Conservation (phyloP, 495 filamentous ascomycete genomes). For the Apodospora peruviana region DNA sequence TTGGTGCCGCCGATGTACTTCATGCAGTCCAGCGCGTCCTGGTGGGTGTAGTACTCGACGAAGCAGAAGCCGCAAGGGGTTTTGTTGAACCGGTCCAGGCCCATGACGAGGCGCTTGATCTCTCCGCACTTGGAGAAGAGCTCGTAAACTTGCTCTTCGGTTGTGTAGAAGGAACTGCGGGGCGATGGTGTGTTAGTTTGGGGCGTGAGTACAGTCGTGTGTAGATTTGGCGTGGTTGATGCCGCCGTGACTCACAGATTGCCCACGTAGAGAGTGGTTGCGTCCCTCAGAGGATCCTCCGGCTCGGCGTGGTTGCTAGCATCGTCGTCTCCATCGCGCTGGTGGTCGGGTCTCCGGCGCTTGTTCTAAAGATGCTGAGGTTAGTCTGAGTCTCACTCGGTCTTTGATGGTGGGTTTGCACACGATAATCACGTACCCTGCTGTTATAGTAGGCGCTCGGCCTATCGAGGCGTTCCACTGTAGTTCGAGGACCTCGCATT, state of each 20-base stretch:
- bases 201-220: neutral
- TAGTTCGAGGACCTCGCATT: constrained; percentile 42
- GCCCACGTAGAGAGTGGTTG: constrained; percentile 94
- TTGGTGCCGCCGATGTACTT: constrained; percentile 99
- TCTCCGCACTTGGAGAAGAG: constrained; percentile 96
- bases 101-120: constrained; percentile 98
- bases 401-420: constrained; percentile 3
- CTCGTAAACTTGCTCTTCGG: constrained; percentile 97
- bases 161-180: constrained; percentile 98
- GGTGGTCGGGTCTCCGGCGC: constrained; percentile 56
- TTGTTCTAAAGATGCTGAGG: constrained; percentile 45
- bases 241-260: constrained; percentile 64
- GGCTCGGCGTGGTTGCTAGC: constrained; percentile 46
- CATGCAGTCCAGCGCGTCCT: constrained; percentile 94
- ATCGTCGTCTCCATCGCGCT: constrained; percentile 49
- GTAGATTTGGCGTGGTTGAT: neutral
- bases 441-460: constrained; percentile 82
- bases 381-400: no score
- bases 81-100: constrained; percentile 91
- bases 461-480: constrained; percentile 81
- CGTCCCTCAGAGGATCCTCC: constrained; percentile 73
- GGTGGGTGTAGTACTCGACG: constrained; percentile 97
- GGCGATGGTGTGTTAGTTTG: constrained; percentile 3
- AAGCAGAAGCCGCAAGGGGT: constrained; percentile 99
- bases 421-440: constrained; percentile 50